Evolutionary conservation across 2,329 filamentous ascomycete species (phyloP).

Genomic region (Cladosporium sp.): DNA sequence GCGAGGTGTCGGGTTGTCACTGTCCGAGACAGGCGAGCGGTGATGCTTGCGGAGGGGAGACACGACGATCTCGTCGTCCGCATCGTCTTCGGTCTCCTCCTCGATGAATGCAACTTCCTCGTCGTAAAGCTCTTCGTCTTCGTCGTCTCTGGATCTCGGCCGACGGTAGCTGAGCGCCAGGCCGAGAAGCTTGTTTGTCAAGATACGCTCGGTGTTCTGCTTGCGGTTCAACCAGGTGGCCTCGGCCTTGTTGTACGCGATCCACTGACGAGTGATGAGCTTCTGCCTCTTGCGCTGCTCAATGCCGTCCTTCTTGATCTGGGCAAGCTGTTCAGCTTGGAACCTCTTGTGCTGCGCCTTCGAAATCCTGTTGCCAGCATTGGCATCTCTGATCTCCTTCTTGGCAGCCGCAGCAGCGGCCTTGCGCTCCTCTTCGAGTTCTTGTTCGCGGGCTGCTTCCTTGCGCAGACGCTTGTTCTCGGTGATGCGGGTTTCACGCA

Average conservation of each 20-base stretch:
- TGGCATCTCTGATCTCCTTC: slow-evolving; percentile 15
- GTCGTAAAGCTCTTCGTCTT: neutral
- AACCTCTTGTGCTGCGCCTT: slow-evolving; percentile 8
- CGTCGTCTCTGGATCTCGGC: neutral
- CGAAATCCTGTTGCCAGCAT: slow-evolving; percentile 4
- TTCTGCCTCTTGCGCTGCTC: slow-evolving; percentile 1
- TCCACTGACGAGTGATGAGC: neutral
- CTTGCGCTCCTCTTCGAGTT: slow-evolving; percentile 19
- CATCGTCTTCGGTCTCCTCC: neutral
- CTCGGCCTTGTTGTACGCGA: slow-evolving; percentile 8
- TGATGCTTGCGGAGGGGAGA: slow-evolving; percentile 9
- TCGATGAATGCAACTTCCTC: neutral
- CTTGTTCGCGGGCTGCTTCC: slow-evolving; percentile 15
- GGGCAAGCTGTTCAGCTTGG: slow-evolving; percentile 9
- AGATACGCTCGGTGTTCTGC: neutral
- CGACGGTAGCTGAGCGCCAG: neutral
- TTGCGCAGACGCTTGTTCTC: slow-evolving; percentile 25
- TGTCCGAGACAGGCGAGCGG: neutral
- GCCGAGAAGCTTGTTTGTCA: slow-evolving; percentile 6
- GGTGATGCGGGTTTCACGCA: slow-evolving; percentile 27
- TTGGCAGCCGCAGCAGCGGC: slow-evolving; percentile 17
- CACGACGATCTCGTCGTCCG: neutral
- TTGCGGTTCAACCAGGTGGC: slow-evolving; percentile 6
- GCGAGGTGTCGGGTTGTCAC: neutral
- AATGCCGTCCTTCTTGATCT: neutral